Conservation (phyloP, 2,329 filamentous ascomycete species). For the Nemania serpens region DNA sequence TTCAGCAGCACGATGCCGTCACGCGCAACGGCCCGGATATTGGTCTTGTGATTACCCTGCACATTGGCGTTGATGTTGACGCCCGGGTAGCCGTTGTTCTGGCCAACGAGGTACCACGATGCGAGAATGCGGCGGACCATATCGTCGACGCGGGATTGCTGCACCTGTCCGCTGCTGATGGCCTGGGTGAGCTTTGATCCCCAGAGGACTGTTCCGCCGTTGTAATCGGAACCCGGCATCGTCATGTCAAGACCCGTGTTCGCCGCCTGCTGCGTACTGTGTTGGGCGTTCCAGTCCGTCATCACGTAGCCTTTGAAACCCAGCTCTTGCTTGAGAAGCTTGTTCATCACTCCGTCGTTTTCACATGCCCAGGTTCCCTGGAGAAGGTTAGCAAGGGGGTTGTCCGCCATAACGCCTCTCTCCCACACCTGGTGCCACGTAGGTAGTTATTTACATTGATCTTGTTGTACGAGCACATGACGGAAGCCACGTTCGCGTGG, state of each 20-base stretch:
- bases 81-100: conserved; percentile 55
- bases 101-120: conserved; percentile 62
- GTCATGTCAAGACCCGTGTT: conserved; percentile 78
- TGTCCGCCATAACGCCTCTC: neutral
- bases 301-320: conserved; percentile 69
- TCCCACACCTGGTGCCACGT: too few relatives aligned
- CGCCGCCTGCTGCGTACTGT: conserved; percentile 69
- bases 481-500: conserved; percentile 64
- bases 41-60: conserved; percentile 63
- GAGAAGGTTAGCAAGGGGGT: neutral
- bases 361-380: conserved; percentile 67
- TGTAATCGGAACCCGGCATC: conserved; percentile 72
- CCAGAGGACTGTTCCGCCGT: conserved; percentile 59
- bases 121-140: conserved; percentile 69
- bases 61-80: conserved; percentile 60
- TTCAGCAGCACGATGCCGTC: conserved; percentile 70
- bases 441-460: conserved; percentile 54
- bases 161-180: conserved; percentile 62
- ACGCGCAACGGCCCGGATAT: conserved; percentile 60
- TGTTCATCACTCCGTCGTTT: conserved; percentile 64
- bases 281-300: conserved; percentile 77
- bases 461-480: conserved; percentile 78
- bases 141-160: conserved; percentile 66
- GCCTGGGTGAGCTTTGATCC: conserved; percentile 57
- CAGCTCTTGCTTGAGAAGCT: conserved; percentile 70